Evolutionary conservation across 2,329 filamentous ascomycete species (phyloP), one percentile per base, ranked within the genome.

Genomic region (Chrysoporthe cubensis): DNA sequence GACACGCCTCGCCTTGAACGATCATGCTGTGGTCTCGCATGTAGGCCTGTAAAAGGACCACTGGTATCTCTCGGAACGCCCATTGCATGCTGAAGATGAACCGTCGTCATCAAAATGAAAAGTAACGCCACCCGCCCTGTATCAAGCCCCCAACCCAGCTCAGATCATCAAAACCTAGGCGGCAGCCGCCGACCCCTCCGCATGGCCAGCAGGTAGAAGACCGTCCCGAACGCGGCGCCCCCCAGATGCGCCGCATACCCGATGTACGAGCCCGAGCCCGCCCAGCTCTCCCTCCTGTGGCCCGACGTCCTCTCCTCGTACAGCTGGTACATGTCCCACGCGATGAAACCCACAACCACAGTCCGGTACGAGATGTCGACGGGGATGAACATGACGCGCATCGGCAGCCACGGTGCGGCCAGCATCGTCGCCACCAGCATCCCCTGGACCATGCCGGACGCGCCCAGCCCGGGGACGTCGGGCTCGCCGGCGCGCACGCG

Each of bases 211-310:
- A 70, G 9, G 52, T 72, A 73, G 46, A 71, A 74, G 0, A 66
- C 50, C 16, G 68, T 67, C 3, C 73, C 73, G 34, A 72, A 73
- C 2, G 69, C 71, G 0, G 70, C 70, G 11, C 73, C 73, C 3
- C 73, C 73, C 1, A 75, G 66, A 46, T 75, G 73, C 14, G 72
- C 73, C 9, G 73, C 72, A 56, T 75, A 72, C 6, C 72, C 73
- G 26, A 73, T 66, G 3, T 67, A 68, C 18, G 60, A 65, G 8
- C 68, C 66, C 62, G 57, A 64, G 3, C 66, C 66, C 64, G 46
- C 62, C 62, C 66, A 70, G 61, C 61, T 65, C 46, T 66, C 44
- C n/a, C 50, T 62, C 42, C 54, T 46, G n/a, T 43, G 64, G 5
- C 69, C 70, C 21, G 58, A 40, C 42, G 34, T 44, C 50, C 66